These are phyloP conservation scores for Coemansia sp. DNA, from an alignment of 192 early-diverging fungal genomes.

Conservation along the genomic window DNA sequence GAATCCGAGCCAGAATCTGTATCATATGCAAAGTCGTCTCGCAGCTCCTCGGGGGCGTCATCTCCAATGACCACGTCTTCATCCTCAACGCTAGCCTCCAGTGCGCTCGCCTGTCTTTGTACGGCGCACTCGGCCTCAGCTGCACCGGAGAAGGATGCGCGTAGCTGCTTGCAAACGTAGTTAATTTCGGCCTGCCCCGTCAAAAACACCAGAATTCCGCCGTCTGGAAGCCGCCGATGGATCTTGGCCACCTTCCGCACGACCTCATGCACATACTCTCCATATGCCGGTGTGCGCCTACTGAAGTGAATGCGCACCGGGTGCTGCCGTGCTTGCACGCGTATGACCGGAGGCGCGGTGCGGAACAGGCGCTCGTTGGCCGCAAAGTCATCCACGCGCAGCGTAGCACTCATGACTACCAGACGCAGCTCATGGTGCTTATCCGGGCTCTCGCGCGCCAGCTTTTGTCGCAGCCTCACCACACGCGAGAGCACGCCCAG, in stretches of 20 bases:
- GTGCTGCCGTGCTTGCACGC: conserved; percentile 89
- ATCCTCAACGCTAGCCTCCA: conserved; percentile 48
- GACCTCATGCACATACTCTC: conserved; percentile 85
- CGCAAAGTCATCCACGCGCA: conserved; percentile 96
- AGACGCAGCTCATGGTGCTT: conserved; percentile 77
- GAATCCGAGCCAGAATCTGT: conserved; percentile 58
- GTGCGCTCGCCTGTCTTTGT: conserved; percentile 36
- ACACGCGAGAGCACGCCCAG: conserved; percentile 96
- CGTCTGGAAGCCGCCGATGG: conserved; percentile 86
- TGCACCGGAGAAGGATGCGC: conserved; percentile 64
- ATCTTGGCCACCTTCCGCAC: conserved; percentile 93
- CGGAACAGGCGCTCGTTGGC: conserved; percentile 79
- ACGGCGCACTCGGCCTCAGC: conserved; percentile 23
- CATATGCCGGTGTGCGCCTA: conserved; percentile 74
- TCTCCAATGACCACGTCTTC: conserved; percentile 57
- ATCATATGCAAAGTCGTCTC: conserved; percentile 55
- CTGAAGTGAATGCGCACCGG: conserved; percentile 90
- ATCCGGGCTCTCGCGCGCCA: conserved; percentile 22
- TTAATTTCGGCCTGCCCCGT: conserved; percentile 94
- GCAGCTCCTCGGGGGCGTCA: conserved; percentile 47
- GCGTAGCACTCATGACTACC: conserved; percentile 98
- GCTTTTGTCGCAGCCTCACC: conserved; percentile 70
- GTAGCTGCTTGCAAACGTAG: conserved; percentile 71
- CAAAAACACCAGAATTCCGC: conserved; percentile 93
- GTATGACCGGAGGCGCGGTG: conserved; percentile 77